Conservation (phyloP, 192 early-diverging fungal genomes). For the Diversispora epigaea region DNA sequence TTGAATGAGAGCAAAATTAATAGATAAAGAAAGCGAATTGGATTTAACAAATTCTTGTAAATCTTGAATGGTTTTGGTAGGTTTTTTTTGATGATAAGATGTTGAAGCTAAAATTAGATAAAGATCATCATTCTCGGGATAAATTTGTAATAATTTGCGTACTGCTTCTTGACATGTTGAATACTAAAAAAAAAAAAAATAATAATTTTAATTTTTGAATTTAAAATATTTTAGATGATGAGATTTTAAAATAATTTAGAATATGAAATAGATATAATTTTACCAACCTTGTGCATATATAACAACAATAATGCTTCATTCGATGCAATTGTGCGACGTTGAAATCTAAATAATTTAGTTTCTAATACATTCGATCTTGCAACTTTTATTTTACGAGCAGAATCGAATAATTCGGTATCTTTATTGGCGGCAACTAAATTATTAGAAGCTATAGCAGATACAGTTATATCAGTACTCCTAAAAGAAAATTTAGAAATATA, state of each 20-base stretch:
- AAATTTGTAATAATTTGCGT: conserved; percentile 52
- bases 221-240: neutral
- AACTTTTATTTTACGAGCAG: conserved; percentile 53
- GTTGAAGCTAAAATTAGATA: conserved; percentile 60
- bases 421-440: conserved; percentile 61
- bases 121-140: conserved; percentile 60
- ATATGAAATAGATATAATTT: neutral
- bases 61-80: conserved; percentile 56
- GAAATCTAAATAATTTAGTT: conserved; percentile 56
- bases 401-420: conserved; percentile 60
- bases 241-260: neutral
- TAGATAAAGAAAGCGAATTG: conserved; percentile 47
- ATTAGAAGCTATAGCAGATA: conserved; percentile 67
- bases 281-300: conserved; percentile 53
- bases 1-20: conserved; percentile 66
- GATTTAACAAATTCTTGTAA: conserved; percentile 45
- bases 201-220: neutral
- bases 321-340: conserved; percentile 60
- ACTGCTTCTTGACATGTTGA: conserved; percentile 53
- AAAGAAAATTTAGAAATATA: neutral
- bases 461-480: conserved; percentile 55
- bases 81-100: conserved; percentile 55
- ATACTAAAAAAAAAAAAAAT: conserved; percentile 34
- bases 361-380: conserved; percentile 57
- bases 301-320: conserved; percentile 63